Evolutionary conservation across 371 early-diverging fungal species (phyloP).

Genomic region (Apophysomyces ossiformis): DNA sequence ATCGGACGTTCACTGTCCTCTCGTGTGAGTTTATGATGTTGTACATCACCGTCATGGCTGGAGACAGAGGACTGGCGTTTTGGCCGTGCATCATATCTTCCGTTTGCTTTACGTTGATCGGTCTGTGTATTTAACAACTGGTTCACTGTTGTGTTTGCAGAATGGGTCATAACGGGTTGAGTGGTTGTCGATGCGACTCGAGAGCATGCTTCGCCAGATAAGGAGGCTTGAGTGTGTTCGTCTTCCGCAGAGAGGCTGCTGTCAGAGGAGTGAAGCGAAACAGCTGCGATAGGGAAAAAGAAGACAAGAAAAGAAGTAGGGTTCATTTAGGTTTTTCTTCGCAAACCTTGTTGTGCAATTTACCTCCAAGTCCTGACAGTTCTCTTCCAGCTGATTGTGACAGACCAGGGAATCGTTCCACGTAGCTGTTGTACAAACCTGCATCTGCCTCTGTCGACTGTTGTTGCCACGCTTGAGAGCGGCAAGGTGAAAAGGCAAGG

Average conservation of each 20-base stretch:
- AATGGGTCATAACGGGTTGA: conserved; percentile 47
- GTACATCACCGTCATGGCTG: conserved; percentile 23
- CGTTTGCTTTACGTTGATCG: conserved; percentile 17
- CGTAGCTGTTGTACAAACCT: background rate
- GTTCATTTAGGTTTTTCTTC: background rate
- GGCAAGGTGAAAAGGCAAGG: conserved; percentile 10
- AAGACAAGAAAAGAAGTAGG: background rate
- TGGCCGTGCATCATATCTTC: conserved; percentile 10
- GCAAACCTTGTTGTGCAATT: background rate
- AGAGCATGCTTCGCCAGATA: conserved; percentile 27
- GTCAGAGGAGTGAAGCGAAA: conserved; percentile 44
- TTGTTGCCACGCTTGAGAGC: conserved; percentile 17
- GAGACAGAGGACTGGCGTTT: conserved; percentile 6
- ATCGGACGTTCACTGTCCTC: conserved; percentile 57
- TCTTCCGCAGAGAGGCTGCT: conserved; percentile 44
- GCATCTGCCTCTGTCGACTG: conserved; percentile 4
- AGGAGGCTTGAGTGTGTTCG: conserved; percentile 26
- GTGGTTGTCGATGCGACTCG: conserved; percentile 34
- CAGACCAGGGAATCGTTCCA: conserved; percentile 6
- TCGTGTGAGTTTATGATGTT: conserved; percentile 51
- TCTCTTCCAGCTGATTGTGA: conserved; percentile 3
- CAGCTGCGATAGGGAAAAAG: conserved; percentile 19
- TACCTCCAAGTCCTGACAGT: conserved; percentile 4
- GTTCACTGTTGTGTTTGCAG: background rate
- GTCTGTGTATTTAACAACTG: conserved; percentile 1